Conservation (phyloP, 768 basidiomycete species). For the Amanita molliuscula region DNA sequence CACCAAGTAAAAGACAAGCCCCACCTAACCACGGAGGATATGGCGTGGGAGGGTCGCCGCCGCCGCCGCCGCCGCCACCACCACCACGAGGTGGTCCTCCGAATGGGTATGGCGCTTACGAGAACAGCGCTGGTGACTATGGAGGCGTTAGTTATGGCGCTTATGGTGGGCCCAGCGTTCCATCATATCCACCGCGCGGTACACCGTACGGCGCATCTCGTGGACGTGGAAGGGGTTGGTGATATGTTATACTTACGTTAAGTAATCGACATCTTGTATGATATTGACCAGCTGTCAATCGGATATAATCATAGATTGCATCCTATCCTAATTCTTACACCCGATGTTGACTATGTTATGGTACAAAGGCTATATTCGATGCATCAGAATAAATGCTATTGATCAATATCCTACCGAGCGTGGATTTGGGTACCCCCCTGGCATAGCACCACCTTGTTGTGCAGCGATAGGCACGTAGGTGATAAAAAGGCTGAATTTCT, state of each 20-base stretch:
- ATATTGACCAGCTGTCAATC: background rate
- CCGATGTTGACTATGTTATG: background rate
- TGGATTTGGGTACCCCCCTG: conserved; percentile 12
- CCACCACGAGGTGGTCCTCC: conserved; percentile 11
- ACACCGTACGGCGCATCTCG: conserved; percentile 15
- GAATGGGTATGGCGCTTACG: conserved; percentile 21
- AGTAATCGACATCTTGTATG: background rate
- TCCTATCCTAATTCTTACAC: background rate
- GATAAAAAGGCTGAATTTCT: conserved; percentile 54
- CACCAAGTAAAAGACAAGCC: background rate
- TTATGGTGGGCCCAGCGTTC: conserved; percentile 18
- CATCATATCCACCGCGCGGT: conserved; percentile 3
- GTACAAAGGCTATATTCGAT: background rate
- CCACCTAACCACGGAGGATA: conserved; percentile 19
- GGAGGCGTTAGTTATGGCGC: conserved; percentile 23
- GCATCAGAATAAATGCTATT: background rate
- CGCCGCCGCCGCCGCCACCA: no score
- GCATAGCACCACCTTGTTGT: conserved; percentile 13
- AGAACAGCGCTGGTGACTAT: conserved; percentile 19
- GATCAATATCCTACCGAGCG: conserved; percentile 9
- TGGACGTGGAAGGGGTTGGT: conserved; percentile 44
- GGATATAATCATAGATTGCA: no score
- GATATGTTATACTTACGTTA: conserved; percentile 6
- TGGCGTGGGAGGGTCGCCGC: conserved; percentile 6
- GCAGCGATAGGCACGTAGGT: conserved; percentile 29